These are phyloP conservation scores for Alternaria solani DNA, from an alignment of 2,329 filamentous ascomycete genomes.

Conservation along the genomic window DNA sequence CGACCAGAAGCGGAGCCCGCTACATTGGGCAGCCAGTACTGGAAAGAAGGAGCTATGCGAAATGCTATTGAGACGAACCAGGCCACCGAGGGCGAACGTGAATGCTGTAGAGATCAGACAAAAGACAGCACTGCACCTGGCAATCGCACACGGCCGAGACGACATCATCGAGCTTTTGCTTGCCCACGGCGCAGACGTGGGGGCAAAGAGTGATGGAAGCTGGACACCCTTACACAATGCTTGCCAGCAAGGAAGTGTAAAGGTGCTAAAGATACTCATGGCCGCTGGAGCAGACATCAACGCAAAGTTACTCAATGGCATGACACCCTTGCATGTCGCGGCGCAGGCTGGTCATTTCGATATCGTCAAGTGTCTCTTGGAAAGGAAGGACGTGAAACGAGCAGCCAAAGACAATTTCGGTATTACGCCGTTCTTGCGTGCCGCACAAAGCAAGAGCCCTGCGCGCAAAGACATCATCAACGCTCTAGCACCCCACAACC, in stretches of 20 bases:
- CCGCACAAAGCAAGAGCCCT: slow-evolving; percentile 48
- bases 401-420: slow-evolving; percentile 55
- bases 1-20: slow-evolving; percentile 60
- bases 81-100: slow-evolving; percentile 39
- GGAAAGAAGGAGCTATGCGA: slow-evolving; percentile 61
- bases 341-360: slow-evolving; percentile 47
- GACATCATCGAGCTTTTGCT: slow-evolving; percentile 49
- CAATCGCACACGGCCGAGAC: slow-evolving; percentile 45
- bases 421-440: slow-evolving; percentile 54
- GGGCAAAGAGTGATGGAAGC: slow-evolving; percentile 45
- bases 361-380: slow-evolving; percentile 49
- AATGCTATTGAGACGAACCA: slow-evolving; percentile 53
- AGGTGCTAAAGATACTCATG: slow-evolving; percentile 43
- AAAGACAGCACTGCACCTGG: slow-evolving; percentile 49
- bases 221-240: slow-evolving; percentile 49
- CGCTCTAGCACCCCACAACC: slow-evolving; percentile 52
- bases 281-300: slow-evolving; percentile 46
- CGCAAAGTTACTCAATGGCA: slow-evolving; percentile 43
- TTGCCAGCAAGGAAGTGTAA: slow-evolving; percentile 44
- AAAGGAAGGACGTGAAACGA: slow-evolving; percentile 47
- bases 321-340: slow-evolving; percentile 51
- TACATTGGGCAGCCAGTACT: slow-evolving; percentile 67
- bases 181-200: slow-evolving; percentile 41
- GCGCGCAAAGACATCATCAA: slow-evolving; percentile 53
- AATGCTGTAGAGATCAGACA: slow-evolving; percentile 46